Conservation (phyloP, 2,329 filamentous ascomycete genomes). For the Venturia asperata region DNA sequence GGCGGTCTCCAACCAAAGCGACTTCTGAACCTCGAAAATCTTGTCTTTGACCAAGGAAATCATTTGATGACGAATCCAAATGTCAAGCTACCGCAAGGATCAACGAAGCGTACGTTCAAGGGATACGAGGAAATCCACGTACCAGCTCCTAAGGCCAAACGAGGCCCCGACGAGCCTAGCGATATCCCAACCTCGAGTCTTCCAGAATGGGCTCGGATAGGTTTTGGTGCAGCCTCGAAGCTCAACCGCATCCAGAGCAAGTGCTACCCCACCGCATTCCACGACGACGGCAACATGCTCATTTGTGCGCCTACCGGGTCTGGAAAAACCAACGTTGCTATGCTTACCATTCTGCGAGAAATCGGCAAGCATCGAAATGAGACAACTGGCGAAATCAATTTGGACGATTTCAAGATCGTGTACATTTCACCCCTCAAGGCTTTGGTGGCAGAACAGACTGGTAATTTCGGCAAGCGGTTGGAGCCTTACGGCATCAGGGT, state of each 20-base stretch:
- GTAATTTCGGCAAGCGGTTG: slow-evolving; percentile 88
- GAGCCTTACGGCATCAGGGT: slow-evolving; percentile 88
- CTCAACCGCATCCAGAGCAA: slow-evolving; percentile 94
- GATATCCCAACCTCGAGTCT: slow-evolving; percentile 80
- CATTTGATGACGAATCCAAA: slow-evolving; percentile 99
- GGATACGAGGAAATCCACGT: slow-evolving; percentile 99
- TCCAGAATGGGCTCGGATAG: slow-evolving; percentile 82
- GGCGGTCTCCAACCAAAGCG: slow-evolving; percentile 81
- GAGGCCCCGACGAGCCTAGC: slow-evolving; percentile 65
- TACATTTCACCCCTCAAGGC: slow-evolving; percentile 96
- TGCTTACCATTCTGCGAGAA: slow-evolving; percentile 92
- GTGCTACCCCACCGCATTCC: slow-evolving; percentile 84
- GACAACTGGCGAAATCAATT: slow-evolving; percentile 83
- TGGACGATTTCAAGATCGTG: slow-evolving; percentile 97
- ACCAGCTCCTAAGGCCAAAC: slow-evolving; percentile 80
- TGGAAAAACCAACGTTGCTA: slow-evolving; percentile 97
- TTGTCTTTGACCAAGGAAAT: slow-evolving; percentile 95
- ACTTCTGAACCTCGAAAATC: slow-evolving; percentile 87
- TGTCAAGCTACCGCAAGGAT: slow-evolving; percentile 86
- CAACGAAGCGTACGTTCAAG: slow-evolving; percentile 92
- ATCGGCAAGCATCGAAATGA: slow-evolving; percentile 91
- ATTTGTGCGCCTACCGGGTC: slow-evolving; percentile 95
- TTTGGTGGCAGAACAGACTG: slow-evolving; percentile 93
- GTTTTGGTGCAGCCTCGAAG: slow-evolving; percentile 78
- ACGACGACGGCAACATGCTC: slow-evolving; percentile 94